phyloP scores from a whole-genome alignment of 2,329 filamentous ascomycete genomes.

The Trichoderma harzianum region DNA sequence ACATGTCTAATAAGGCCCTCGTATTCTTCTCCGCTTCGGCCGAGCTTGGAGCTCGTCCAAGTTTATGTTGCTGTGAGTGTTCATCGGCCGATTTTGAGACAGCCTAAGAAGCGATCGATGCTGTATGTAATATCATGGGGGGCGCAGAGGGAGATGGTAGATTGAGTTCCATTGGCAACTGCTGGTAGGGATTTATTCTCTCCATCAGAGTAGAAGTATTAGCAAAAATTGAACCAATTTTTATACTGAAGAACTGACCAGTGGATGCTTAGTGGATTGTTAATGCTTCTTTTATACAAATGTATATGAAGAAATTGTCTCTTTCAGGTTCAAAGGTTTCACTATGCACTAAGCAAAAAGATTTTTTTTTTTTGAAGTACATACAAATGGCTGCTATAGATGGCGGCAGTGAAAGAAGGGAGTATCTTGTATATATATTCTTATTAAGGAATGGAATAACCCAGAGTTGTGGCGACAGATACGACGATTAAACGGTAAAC shows the following conservation, averaged over 20 bases:
- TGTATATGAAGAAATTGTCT: too few species aligned
- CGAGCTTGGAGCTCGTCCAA: neutral
- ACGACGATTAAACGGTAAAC: too few species aligned
- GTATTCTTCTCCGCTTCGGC: neutral
- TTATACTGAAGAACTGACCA: rapidly evolving
- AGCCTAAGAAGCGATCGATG: neutral
- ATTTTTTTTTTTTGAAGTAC: too few species aligned
- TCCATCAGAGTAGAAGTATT: neutral
- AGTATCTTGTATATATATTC: too few species aligned
- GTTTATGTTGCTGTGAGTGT: rapidly evolving
- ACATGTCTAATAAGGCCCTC: rapidly evolving
- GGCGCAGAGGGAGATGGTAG: neutral
- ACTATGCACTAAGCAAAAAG: too few species aligned
- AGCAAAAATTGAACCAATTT: neutral
- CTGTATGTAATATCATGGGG: neutral
- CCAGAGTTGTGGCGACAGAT: too few species aligned
- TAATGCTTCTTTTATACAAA: too few species aligned
- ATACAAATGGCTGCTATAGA: too few species aligned
- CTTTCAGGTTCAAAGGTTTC: too few species aligned
- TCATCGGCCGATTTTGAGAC: rapidly evolving
- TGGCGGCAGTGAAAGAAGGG: too few species aligned
- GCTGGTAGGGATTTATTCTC: neutral
- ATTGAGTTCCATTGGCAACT: neutral
- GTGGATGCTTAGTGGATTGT: too few species aligned
- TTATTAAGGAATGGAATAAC: too few species aligned